A percentile compares a stretch with the other conserved stretches of the same genome.
These are phyloP conservation scores for Malbranchea cinnamomea DNA, from an alignment of 2,329 filamentous ascomycete genomes.

Conservation along the genomic window DNA sequence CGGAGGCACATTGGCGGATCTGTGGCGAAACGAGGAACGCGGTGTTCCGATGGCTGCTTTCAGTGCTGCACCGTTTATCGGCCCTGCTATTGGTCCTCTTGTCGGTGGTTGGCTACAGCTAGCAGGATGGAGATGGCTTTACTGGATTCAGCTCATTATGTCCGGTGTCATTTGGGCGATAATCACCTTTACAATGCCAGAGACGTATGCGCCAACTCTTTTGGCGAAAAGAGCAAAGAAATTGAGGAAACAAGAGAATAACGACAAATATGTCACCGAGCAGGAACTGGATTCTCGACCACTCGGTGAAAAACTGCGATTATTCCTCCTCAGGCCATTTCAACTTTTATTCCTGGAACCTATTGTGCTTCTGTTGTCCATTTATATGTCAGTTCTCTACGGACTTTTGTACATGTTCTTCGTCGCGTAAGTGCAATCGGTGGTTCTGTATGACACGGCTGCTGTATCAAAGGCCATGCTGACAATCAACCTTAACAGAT, in stretches of 20 bases:
- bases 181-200: slow-evolving; percentile 77
- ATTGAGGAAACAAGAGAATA: slow-evolving; percentile 53
- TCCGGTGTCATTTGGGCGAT: slow-evolving; percentile 54
- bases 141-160: slow-evolving; percentile 75
- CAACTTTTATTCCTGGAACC: slow-evolving; percentile 72
- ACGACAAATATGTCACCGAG: slow-evolving; percentile 58
- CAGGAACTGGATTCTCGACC: slow-evolving; percentile 62
- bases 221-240: slow-evolving; percentile 56
- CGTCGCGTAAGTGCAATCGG: slow-evolving; percentile 27
- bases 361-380: slow-evolving; percentile 67
- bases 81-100: slow-evolving; percentile 62
- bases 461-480: slow-evolving; percentile 4
- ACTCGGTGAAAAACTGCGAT: slow-evolving; percentile 49
- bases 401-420: slow-evolving; percentile 39
- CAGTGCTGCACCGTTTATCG: slow-evolving; percentile 67
- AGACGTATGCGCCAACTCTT: slow-evolving; percentile 74
- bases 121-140: slow-evolving; percentile 68
- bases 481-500: slow-evolving; percentile 15
- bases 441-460: background rate
- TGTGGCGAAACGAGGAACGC: slow-evolving; percentile 73
- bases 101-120: slow-evolving; percentile 63
- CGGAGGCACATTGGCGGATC: slow-evolving; percentile 65
- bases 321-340: slow-evolving; percentile 71
- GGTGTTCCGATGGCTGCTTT: slow-evolving; percentile 81
- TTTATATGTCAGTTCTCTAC: slow-evolving; percentile 70